Evolutionary conservation across 2,329 filamentous ascomycete species (phyloP).

Genomic region (Hypoxylon sp.): DNA sequence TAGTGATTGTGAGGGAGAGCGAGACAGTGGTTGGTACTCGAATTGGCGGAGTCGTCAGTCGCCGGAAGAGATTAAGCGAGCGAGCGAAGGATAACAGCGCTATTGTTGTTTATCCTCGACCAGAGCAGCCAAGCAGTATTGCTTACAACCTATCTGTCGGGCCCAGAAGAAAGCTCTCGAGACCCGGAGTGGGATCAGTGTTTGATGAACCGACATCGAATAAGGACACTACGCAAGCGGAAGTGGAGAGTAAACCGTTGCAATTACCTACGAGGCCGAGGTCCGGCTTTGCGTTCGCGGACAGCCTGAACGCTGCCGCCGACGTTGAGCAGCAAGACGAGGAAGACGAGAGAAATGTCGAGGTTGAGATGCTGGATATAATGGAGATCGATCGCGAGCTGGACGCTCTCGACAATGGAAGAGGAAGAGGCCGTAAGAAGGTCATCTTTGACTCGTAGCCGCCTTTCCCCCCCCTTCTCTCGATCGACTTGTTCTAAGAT

Average conservation of each 20-base stretch:
- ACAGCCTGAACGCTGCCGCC: slow-evolving; percentile 67
- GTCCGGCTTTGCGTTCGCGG: slow-evolving; percentile 65
- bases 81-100: slow-evolving; percentile 61
- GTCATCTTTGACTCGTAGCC: slow-evolving; percentile 66
- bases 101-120: slow-evolving; percentile 69
- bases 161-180: slow-evolving; percentile 50
- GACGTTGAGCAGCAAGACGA: slow-evolving; percentile 64
- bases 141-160: slow-evolving; percentile 64
- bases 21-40: slow-evolving; percentile 64
- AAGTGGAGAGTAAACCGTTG: slow-evolving; percentile 47
- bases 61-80: slow-evolving; percentile 53
- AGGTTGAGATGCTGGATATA: slow-evolving; percentile 74
- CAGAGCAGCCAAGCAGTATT: slow-evolving; percentile 58
- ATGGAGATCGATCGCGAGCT: slow-evolving; percentile 75
- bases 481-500: slow-evolving; percentile 19
- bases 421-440: slow-evolving; percentile 64
- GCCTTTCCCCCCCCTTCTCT: slow-evolving; percentile 25
- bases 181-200: slow-evolving; percentile 17
- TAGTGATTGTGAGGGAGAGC: slow-evolving; percentile 69
- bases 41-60: slow-evolving; percentile 58
- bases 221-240: slow-evolving; percentile 49
- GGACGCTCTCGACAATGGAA: slow-evolving; percentile 67
- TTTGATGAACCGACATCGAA: slow-evolving; percentile 40
- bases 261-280: slow-evolving; percentile 49
- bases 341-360: slow-evolving; percentile 66